Base-by-base conservation (phyloP, 169 alveolate species). In the Eimeria zaria region DNA sequence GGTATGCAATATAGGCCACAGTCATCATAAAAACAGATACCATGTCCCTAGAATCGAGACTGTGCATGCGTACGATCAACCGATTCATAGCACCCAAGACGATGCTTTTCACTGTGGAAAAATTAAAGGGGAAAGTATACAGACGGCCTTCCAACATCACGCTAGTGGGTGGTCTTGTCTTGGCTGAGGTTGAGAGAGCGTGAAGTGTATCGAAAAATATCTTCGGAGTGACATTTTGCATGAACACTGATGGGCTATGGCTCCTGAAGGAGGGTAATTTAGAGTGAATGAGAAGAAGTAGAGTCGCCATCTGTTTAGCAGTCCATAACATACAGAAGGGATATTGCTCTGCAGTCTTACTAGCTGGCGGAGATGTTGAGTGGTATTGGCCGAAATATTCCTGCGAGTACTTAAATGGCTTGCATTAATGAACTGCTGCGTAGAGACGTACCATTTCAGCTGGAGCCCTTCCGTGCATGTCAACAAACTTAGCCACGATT, bases 241-340 rank as follows among this genome's bases (percentile, higher is more conserved):
- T 55, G 89, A 93, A 93, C 27, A 71, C 89, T 55, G 96, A 64
- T n/a, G 90, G 81, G 80, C 96, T 93, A 78, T 93, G 93, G 58
- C 64, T 83, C 55, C 78, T 51, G 78, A 93, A 93, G 60, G 92
- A 83, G 12, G 71, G 48, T 11, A 67, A 30, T 51, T 83, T 55
- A 53, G 85, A 88, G 51, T 93, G 96, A n/a, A 93, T 36, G 33
- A 93, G 74, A 81, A 11, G 9, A n/a, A 93, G 69, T 69, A 93
- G 81, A 41, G 36, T 93, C 30, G 96, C 96, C 87, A 80, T 36
- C 96, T 93, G 96, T 71, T 0, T 24, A n/a, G 24, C 18, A 27
- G 24, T 24, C 41, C 89, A 20, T 74, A 55, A 53, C 73, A 33
- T 27, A 55, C 8, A 18, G 18, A 14, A 20, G 6, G 48, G 69